These are phyloP conservation scores for Tillandsia leiboldiana DNA, from an alignment of 176 grass and related monocot species.

Conservation along the genomic window DNA sequence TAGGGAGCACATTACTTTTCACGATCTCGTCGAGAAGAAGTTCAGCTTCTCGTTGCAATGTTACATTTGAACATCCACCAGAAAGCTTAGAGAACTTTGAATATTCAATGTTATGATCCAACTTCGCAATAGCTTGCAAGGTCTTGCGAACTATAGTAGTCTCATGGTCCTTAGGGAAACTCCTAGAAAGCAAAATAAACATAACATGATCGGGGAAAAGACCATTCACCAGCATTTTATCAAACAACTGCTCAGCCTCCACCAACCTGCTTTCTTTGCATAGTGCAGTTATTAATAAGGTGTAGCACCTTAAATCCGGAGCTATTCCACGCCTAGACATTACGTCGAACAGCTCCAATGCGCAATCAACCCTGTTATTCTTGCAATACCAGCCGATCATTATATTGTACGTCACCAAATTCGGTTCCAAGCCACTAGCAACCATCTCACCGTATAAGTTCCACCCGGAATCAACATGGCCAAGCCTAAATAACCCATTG, in stretches of 20 bases:
- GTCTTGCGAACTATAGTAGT: conserved; percentile 8
- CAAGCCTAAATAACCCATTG: conserved; percentile 3
- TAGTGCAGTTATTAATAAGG: conserved; percentile 1
- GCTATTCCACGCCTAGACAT: neutral
- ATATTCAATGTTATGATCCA: neutral
- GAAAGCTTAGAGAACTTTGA: neutral
- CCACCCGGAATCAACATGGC: conserved; percentile 9
- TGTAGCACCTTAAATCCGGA: conserved; percentile 13
- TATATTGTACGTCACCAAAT: conserved; percentile 13
- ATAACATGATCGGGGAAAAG: conserved; percentile 12
- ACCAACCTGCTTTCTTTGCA: conserved; percentile 12
- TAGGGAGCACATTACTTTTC: conserved; percentile 23
- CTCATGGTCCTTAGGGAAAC: conserved; percentile 2
- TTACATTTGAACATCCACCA: conserved; percentile 12
- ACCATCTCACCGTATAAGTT: conserved; percentile 15
- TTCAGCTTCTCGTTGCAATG: conserved; percentile 19
- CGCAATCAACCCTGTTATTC: conserved; percentile 16
- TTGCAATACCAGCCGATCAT: conserved; percentile 23
- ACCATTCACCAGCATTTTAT: conserved; percentile 13
- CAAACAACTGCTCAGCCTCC: conserved; percentile 15
- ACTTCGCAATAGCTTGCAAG: conserved; percentile 15
- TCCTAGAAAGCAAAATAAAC: conserved; percentile 8
- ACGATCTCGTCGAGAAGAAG: conserved; percentile 20
- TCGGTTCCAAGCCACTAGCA: neutral
- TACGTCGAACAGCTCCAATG: conserved; percentile 3